Evolutionary conservation across 441 rosid species (phyloP), one percentile per base, ranked within the genome.

Genomic region (Biscutella laevigata): DNA sequence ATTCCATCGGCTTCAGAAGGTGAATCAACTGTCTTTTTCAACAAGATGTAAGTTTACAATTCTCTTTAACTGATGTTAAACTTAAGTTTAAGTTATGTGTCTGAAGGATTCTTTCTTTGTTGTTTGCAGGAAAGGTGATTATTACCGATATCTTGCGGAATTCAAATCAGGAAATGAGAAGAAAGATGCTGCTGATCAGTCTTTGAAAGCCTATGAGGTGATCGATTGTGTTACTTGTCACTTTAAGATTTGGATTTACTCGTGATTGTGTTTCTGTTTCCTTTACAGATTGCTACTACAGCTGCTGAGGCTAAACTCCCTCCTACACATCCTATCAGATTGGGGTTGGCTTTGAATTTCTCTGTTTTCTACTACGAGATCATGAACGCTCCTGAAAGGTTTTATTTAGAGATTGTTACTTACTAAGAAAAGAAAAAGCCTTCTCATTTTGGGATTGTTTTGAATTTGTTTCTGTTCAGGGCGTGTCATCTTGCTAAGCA

Each of bases 321-420:
- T 12, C 87, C 86, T 44, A 80, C 90, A 51, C 90, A 83, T 50
- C 90, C 90, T 27, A 74, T 83, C 43, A 75, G 87, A 46, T 73
- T 83, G 54, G 88, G 88, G 22, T 63, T 84, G 71, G 86, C 92
- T 16, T 68, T 81, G 59, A 84, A 81, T 60, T 84, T 81, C 71
- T 84, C 92, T 2, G 88, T 81, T 20, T 81, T 84, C 65, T 84
- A 84, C 75, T 84, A 79, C 36, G 88, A 84, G 76, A 81, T 84
- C 63, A 64, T 84, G 74, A 81, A 77, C 68, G 69, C 92, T 22
- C 82, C 85, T 39, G 85, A 84, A 37, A 48, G 68, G 67, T 57
- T 38, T 38, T n/a, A n/a, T n/a, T n/a, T n/a, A 10, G 44, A 4
- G 17, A 11, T 33, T 16, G 14, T 39, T 30, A 6, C 4, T 25